Percentiles rank a stretch among this genome's conserved stretches.
Conservation (phyloP, 23 red algal species). For the Gracilaria gracilis region DNA sequence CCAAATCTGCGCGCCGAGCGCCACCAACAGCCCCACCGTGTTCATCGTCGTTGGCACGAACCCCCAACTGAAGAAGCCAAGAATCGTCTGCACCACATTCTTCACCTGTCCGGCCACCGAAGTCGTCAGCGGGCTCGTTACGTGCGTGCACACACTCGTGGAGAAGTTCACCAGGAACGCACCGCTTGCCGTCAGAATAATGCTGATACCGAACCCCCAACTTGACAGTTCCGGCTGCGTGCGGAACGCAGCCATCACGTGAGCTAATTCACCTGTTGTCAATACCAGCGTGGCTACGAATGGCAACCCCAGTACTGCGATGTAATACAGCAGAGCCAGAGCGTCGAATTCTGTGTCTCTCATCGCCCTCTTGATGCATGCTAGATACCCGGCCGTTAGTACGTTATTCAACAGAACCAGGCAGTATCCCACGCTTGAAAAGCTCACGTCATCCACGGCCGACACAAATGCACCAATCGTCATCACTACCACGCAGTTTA, state of each 20-base stretch:
- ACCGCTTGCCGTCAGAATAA: constrained; percentile 80
- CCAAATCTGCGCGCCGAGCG: constrained; percentile 75
- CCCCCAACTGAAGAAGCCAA: constrained; percentile 92
- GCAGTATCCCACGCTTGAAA: constrained; percentile 86
- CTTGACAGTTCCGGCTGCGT: constrained; percentile 65
- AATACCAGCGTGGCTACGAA: constrained; percentile 70
- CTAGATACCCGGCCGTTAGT: constrained; percentile 88
- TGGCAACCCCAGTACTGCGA: constrained; percentile 78
- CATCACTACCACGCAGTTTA: constrained; percentile 82
- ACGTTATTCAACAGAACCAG: constrained; percentile 95
- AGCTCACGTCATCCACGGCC: constrained; percentile 85
- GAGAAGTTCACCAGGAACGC: constrained; percentile 96
- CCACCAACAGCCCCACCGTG: constrained; percentile 82
- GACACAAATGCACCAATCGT: constrained; percentile 89
- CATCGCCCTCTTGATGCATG: constrained; percentile 86
- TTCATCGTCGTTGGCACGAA: constrained; percentile 88
- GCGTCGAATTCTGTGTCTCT: constrained; percentile 65
- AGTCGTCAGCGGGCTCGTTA: constrained; percentile 88
- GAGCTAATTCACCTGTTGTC: constrained; percentile 61
- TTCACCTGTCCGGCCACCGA: constrained; percentile 94
- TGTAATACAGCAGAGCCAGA: constrained; percentile 88
- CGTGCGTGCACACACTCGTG: constrained; percentile 89
- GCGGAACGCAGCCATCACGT: constrained; percentile 64
- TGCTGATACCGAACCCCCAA: constrained; percentile 73
- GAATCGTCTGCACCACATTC: constrained; percentile 92